These are phyloP conservation scores for Acrasis kona DNA, from an alignment of 78 protist species.

Conservation along the genomic window DNA sequence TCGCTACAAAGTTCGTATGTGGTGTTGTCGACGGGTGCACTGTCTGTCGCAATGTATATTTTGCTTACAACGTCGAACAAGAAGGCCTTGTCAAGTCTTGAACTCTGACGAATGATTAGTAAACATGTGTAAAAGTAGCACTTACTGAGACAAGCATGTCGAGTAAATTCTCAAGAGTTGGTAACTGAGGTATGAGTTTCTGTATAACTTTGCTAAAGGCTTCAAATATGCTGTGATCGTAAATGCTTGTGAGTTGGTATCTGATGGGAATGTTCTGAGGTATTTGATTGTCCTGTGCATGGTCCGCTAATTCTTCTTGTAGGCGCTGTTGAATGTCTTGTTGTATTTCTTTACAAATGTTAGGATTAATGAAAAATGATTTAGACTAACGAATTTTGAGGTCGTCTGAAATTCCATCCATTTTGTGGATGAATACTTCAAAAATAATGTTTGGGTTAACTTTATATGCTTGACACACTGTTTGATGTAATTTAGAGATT, in stretches of 20 bases:
- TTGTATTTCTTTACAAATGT: constrained; percentile 47
- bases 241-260: constrained; percentile 88
- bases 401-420: constrained; percentile 80
- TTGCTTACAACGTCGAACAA: constrained; percentile 85
- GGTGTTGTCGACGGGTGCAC: constrained; percentile 83
- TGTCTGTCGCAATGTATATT: constrained; percentile 92
- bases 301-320: constrained; percentile 48
- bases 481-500: not conserved
- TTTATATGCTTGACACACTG: not conserved
- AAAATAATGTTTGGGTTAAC: constrained; percentile 66
- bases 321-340: constrained; percentile 73
- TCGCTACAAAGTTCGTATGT: constrained; percentile 86
- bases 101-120: constrained; percentile 35
- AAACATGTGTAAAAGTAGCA: not conserved
- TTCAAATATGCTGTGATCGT: constrained; percentile 93
- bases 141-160: constrained; percentile 70
- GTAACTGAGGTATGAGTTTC: constrained; percentile 86
- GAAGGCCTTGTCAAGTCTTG: constrained; percentile 89
- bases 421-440: constrained; percentile 93
- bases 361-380: not conserved
- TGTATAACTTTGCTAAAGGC: constrained; percentile 91
- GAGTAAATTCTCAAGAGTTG: constrained; percentile 80
- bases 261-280: constrained; percentile 49
- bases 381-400: constrained; percentile 44
- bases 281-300: too few relatives aligned